Evolutionary conservation across 116 monocot species (phyloP).

Genomic region (Cymodocea nodosa): DNA sequence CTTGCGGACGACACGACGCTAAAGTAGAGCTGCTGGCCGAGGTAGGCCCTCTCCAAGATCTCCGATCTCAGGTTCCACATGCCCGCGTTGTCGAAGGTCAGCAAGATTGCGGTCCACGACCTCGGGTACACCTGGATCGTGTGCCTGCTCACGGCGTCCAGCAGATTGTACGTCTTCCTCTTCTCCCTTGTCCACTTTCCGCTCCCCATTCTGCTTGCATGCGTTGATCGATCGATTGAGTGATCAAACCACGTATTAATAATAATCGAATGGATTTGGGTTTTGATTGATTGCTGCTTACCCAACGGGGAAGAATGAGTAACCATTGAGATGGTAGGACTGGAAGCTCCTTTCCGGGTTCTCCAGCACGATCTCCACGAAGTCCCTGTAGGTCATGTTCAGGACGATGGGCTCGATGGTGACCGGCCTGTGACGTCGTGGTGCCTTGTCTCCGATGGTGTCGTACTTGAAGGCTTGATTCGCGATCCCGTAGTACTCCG

Average conservation of each 20-base stretch:
- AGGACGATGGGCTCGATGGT: conserved; percentile 35
- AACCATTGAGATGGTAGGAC: conserved; percentile 59
- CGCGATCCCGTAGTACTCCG: conserved; percentile 44
- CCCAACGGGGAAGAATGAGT: conserved; percentile 78
- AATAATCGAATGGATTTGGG: too few species aligned
- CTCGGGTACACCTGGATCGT: conserved; percentile 68
- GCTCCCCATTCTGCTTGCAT: conserved; percentile 36
- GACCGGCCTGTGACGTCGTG: background rate
- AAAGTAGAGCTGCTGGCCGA: conserved; percentile 78
- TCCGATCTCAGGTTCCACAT: conserved; percentile 76
- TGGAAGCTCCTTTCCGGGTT: conserved; percentile 57
- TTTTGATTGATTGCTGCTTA: conserved; percentile 6
- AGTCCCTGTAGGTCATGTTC: conserved; percentile 30
- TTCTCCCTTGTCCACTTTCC: conserved; percentile 40
- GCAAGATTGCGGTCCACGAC: conserved; percentile 69
- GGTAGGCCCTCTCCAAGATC: conserved; percentile 51
- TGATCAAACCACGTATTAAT: too few species aligned
- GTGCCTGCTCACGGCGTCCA: conserved; percentile 63
- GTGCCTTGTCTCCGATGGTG: conserved; percentile 30
- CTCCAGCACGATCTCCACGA: conserved; percentile 70
- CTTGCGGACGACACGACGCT: conserved; percentile 47
- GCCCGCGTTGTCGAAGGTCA: conserved; percentile 64
- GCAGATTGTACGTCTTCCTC: conserved; percentile 50
- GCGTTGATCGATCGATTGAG: too few species aligned
- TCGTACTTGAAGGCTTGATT: conserved; percentile 36